Evolutionary conservation across 345 rosid genomes (phyloP).

Genomic region (Theobroma cacao): DNA sequence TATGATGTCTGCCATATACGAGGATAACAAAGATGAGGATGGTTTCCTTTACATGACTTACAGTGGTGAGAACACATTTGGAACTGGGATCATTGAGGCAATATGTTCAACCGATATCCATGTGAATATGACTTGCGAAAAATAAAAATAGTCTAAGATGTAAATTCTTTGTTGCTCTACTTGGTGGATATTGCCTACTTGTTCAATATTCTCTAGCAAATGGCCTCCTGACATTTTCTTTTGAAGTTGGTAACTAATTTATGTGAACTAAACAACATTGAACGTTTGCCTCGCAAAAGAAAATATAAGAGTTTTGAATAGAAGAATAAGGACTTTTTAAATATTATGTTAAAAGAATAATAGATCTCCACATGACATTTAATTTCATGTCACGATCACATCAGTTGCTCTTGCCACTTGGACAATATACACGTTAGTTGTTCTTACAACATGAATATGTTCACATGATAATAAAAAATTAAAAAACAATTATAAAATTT

Average conservation of each 20-base stretch:
- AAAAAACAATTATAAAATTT: too few relatives aligned
- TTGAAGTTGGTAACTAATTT: background rate
- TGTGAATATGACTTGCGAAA: conserved; percentile 20
- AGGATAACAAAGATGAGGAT: conserved; percentile 95
- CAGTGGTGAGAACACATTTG: conserved; percentile 98
- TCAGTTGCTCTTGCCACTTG: too few relatives aligned
- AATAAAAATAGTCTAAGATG: conserved; percentile 23
- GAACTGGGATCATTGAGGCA: conserved; percentile 39
- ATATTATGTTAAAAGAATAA: too few relatives aligned
- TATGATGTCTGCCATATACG: conserved; percentile 90
- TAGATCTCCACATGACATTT: too few relatives aligned
- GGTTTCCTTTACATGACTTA: conserved; percentile 98
- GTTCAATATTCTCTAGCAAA: background rate
- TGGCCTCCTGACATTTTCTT: background rate
- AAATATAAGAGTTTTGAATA: too few relatives aligned
- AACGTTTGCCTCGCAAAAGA: background rate
- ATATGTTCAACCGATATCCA: background rate
- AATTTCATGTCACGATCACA: too few relatives aligned
- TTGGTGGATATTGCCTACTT: background rate
- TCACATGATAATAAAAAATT: too few relatives aligned
- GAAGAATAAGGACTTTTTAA: too few relatives aligned
- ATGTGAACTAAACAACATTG: background rate
- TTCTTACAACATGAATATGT: too few relatives aligned
- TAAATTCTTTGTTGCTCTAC: conserved; percentile 24
- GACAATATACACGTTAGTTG: too few relatives aligned